phyloP scores from a whole-genome alignment of 306 rosid species.

The Mimosa pudica region DNA sequence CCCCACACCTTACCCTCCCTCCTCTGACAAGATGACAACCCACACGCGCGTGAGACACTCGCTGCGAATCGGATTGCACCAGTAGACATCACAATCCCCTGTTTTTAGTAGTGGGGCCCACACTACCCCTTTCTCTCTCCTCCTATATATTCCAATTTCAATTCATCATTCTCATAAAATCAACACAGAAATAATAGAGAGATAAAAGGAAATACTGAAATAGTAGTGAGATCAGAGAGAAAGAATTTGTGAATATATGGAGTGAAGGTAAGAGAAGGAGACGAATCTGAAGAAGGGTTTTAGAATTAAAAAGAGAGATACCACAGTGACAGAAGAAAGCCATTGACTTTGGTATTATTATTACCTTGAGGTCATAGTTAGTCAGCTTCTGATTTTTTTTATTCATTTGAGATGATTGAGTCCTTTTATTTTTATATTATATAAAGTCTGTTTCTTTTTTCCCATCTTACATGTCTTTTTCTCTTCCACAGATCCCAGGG shows the following conservation, averaged over 20 bases:
- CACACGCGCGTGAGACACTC: conserved; percentile 27
- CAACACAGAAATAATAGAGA: background rate
- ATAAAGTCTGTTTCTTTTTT: background rate
- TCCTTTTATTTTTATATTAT: background rate
- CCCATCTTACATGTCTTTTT: conserved; percentile 40
- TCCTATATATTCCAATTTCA: conserved; percentile 5
- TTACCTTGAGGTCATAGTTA: conserved; percentile 32
- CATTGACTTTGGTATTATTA: conserved; percentile 37
- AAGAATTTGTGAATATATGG: conserved; percentile 21
- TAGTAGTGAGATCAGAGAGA: background rate
- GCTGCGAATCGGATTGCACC: conserved; percentile 28
- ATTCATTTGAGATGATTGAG: background rate
- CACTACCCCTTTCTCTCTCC: background rate
- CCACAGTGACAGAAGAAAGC: background rate
- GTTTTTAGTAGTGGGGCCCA: conserved; percentile 49
- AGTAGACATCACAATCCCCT: conserved; percentile 43
- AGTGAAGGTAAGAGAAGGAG: conserved; percentile 1
- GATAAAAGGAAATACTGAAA: too few species aligned
- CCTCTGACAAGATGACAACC: background rate
- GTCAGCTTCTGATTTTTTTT: conserved; percentile 31
- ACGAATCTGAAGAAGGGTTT: conserved; percentile 1
- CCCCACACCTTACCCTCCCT: background rate
- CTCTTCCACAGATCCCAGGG: conserved; percentile 60
- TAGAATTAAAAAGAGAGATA: background rate
- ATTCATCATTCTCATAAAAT: background rate